phyloP scores from a whole-genome alignment of 352 stramenopile species.

The Pythium scleroteichum region DNA sequence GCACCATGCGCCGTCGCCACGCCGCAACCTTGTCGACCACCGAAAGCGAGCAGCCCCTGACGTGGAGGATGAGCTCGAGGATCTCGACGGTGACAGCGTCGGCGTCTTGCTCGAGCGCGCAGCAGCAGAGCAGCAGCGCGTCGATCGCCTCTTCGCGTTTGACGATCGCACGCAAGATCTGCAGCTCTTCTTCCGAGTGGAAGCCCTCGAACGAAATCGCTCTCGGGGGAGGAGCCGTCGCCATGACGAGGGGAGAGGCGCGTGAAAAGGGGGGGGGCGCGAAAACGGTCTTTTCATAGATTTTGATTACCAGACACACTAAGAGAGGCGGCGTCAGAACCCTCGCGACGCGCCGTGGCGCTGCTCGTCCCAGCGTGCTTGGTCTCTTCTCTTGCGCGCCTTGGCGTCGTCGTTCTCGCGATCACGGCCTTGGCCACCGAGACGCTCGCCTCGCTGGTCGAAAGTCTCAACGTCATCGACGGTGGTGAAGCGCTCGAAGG shows the following conservation, averaged over 20 bases:
- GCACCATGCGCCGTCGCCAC: constrained; percentile 65
- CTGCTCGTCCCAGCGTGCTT: constrained; percentile 1
- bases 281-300: not conserved
- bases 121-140: constrained; percentile 47
- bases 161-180: constrained; percentile 64
- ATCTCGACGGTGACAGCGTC: constrained; percentile 33
- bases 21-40: constrained; percentile 58
- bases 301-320: constrained; percentile 1
- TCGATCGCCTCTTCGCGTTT: constrained; percentile 60
- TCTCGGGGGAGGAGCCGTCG: constrained; percentile 5
- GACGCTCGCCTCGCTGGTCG: no score
- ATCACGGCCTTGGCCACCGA: no score
- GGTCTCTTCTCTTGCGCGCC: not conserved
- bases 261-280: not conserved
- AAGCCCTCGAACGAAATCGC: constrained; percentile 57
- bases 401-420: not conserved
- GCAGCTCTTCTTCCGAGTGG: constrained; percentile 63
- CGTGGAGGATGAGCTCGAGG: constrained; percentile 46
- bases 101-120: constrained; percentile 44
- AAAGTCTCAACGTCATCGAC: not conserved
- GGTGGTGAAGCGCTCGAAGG: not conserved
- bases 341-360: not conserved
- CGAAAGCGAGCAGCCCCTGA: constrained; percentile 49
- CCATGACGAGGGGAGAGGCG: not conserved
- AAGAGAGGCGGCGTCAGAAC: not conserved